Conservation (phyloP, 129 eudicot species). For the Scalesia atractyloides region DNA sequence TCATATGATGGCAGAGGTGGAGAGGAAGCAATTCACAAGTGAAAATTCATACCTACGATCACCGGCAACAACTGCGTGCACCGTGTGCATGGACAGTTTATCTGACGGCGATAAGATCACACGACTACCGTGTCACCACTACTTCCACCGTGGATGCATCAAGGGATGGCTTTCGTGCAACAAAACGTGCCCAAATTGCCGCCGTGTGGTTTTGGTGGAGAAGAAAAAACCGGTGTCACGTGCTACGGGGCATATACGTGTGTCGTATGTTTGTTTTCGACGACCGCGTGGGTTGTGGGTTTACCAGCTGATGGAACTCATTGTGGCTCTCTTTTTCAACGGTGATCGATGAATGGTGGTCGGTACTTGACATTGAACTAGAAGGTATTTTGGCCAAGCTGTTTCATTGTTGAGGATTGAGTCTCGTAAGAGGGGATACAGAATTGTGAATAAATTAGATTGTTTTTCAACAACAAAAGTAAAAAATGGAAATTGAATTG, state of each 20-base stretch:
- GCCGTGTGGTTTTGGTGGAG: background rate
- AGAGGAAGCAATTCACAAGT: too few species aligned
- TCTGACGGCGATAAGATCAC: background rate
- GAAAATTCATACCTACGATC: too few species aligned
- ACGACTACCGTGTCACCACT: slow-evolving; percentile 18
- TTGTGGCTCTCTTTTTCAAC: slow-evolving; percentile 14
- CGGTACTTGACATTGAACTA: too few species aligned
- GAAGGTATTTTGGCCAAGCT: too few species aligned
- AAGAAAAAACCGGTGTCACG: background rate
- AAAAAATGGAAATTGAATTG: too few species aligned
- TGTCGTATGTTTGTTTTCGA: background rate
- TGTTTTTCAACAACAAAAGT: too few species aligned
- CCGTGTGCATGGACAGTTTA: slow-evolving; percentile 13
- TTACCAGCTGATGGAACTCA: slow-evolving; percentile 28
- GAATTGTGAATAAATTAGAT: too few species aligned
- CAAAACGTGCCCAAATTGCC: slow-evolving; percentile 23
- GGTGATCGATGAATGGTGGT: background rate
- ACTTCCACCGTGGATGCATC: slow-evolving; percentile 23
- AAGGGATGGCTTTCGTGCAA: slow-evolving; percentile 10
- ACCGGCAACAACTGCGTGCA: background rate
- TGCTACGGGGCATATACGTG: background rate
- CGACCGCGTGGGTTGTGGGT: slow-evolving; percentile 16
- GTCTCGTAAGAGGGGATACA: too few species aligned
- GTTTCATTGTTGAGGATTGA: too few species aligned
- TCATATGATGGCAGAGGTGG: too few species aligned